Percentiles rank a stretch among this genome's conserved stretches.
Evolutionary conservation across 192 early-diverging fungal genomes (phyloP).

Genomic region (Coemansia sp.): DNA sequence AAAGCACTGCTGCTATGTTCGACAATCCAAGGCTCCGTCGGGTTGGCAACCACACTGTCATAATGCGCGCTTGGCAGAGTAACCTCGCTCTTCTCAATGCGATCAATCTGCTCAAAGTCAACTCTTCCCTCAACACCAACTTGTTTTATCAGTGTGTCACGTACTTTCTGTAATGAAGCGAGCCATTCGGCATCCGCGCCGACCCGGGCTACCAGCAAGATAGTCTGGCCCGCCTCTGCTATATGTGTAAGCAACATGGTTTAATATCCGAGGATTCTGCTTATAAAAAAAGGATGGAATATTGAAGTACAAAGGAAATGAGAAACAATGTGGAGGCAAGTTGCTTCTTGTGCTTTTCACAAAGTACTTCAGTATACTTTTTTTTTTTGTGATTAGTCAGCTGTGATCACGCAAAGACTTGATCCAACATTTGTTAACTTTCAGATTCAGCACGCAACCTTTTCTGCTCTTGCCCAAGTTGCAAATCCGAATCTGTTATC

Average conservation of each 20-base stretch:
- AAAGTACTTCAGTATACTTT: too few species aligned
- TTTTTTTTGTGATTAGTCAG: background rate
- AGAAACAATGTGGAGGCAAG: background rate
- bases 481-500: too few species aligned
- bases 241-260: conserved; percentile 7
- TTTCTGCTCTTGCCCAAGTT: too few species aligned
- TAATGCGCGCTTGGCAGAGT: conserved; percentile 57
- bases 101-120: conserved; percentile 84
- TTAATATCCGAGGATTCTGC: background rate
- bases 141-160: conserved; percentile 51
- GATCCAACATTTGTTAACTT: too few species aligned
- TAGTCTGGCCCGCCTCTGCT: conserved; percentile 25
- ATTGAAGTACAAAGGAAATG: conserved; percentile 3
- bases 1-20: conserved; percentile 66
- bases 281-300: background rate
- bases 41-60: conserved; percentile 62
- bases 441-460: too few species aligned
- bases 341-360: too few species aligned
- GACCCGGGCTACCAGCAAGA: conserved; percentile 42
- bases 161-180: conserved; percentile 42
- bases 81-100: conserved; percentile 62
- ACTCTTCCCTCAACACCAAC: conserved; percentile 62
- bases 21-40: conserved; percentile 57
- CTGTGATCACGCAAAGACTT: background rate
- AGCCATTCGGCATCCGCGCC: conserved; percentile 30